phyloP scores from a whole-genome alignment of 768 basidiomycete species.

The Dioszegia crocea region DNA sequence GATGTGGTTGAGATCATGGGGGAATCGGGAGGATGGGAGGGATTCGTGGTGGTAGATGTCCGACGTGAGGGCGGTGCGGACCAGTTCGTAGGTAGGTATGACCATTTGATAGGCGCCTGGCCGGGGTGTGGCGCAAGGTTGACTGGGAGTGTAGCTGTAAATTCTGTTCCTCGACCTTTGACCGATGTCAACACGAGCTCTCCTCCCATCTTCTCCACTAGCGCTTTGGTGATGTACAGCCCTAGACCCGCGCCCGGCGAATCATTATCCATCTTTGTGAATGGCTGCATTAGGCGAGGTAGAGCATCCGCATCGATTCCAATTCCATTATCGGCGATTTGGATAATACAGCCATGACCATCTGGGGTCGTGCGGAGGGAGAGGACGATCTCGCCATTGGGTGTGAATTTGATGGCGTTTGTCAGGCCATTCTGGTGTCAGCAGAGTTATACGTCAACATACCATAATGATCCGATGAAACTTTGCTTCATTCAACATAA shows the following conservation, averaged over 20 bases:
- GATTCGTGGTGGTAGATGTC: not conserved
- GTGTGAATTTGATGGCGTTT: conserved; percentile 83
- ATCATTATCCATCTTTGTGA: conserved; percentile 31
- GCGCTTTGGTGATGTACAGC: conserved; percentile 27
- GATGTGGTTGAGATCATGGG: no score
- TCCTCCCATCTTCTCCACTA: conserved; percentile 33
- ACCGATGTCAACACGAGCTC: conserved; percentile 11
- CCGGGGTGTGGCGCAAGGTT: not conserved
- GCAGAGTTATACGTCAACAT: not conserved
- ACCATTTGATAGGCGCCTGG: not conserved
- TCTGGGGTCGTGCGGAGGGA: conserved; percentile 12
- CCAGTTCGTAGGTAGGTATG: not conserved
- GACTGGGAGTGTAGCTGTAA: conserved; percentile 24
- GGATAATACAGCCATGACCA: conserved; percentile 18
- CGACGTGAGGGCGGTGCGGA: not conserved
- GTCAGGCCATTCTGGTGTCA: conserved; percentile 50
- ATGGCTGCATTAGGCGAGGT: conserved; percentile 28
- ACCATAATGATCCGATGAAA: conserved; percentile 23
- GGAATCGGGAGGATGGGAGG: not conserved
- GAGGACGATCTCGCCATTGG: conserved; percentile 70
- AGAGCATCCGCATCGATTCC: conserved; percentile 24
- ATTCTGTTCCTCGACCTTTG: conserved; percentile 18
- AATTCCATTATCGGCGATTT: conserved; percentile 27
- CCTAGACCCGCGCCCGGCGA: conserved; percentile 40
- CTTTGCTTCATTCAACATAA: conserved; percentile 20